Conservation (phyloP, 192 early-diverging fungal genomes). For the Rhizophagus clarus region DNA sequence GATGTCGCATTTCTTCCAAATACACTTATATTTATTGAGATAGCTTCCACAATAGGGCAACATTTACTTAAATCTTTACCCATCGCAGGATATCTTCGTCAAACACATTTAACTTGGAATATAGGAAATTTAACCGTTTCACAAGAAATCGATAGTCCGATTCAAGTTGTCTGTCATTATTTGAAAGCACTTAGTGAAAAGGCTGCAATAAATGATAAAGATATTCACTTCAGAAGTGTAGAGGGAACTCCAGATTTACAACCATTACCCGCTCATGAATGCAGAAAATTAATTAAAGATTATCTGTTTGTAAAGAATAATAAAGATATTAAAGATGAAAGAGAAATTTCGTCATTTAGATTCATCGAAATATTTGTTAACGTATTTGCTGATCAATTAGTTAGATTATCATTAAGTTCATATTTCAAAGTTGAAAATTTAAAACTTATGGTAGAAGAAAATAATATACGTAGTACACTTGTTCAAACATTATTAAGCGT, state of each 20-base stretch:
- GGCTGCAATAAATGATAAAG: not conserved
- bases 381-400: slow-evolving; percentile 31
- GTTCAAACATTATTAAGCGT: slow-evolving; percentile 15
- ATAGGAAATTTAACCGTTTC: slow-evolving; percentile 6
- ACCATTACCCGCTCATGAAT: not conserved
- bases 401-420: slow-evolving; percentile 28
- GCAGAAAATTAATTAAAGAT: slow-evolving; percentile 16
- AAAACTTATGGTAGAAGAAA: slow-evolving; percentile 21
- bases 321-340: too few species aligned
- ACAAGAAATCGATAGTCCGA: slow-evolving; percentile 25
- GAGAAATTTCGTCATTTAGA: slow-evolving; percentile 21
- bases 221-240: not conserved
- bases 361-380: slow-evolving; percentile 33
- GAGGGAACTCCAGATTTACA: too few species aligned
- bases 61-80: slow-evolving; percentile 24
- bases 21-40: slow-evolving; percentile 22
- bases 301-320: slow-evolving; percentile 17
- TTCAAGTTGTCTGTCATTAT: slow-evolving; percentile 28
- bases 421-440: slow-evolving; percentile 27
- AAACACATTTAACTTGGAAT: slow-evolving; percentile 27
- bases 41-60: slow-evolving; percentile 26
- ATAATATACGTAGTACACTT: slow-evolving; percentile 16
- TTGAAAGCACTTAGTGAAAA: slow-evolving; percentile 4
- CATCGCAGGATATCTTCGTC: not conserved
- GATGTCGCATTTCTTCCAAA: slow-evolving; percentile 22